Conservation (phyloP, 2,329 filamentous ascomycete genomes). For the Capronia americana region DNA sequence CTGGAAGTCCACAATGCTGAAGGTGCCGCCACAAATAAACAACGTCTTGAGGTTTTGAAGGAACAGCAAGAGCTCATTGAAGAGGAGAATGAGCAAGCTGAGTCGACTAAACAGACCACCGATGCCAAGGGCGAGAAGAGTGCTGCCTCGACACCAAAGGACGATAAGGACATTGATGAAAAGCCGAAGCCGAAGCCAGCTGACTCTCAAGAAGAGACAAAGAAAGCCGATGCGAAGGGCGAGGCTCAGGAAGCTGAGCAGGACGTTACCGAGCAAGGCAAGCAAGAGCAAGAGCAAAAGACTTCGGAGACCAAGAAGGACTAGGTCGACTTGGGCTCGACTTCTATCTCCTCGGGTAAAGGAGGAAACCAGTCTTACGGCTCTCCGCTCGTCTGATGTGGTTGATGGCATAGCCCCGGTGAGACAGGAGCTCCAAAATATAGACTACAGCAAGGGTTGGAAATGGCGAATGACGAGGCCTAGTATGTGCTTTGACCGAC, state of each 20-base stretch:
- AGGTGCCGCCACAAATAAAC: conserved; percentile 97
- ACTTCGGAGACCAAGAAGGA: conserved; percentile 38
- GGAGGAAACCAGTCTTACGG: not conserved
- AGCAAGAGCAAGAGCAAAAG: conserved; percentile 43
- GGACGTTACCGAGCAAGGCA: conserved; percentile 49
- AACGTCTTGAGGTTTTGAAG: conserved; percentile 95
- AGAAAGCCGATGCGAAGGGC: conserved; percentile 58
- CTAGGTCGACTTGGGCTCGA: conserved; percentile 4
- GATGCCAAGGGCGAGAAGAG: conserved; percentile 54
- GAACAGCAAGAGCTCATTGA: conserved; percentile 98
- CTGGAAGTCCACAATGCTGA: conserved; percentile 97
- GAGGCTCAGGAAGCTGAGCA: conserved; percentile 57
- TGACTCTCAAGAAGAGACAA: conserved; percentile 45
- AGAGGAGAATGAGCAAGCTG: conserved; percentile 92
- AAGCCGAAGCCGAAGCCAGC: conserved; percentile 70
- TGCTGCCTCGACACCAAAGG: conserved; percentile 60
- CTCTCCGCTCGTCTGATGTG: not conserved
- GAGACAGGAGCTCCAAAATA: not conserved
- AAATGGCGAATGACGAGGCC: not conserved
- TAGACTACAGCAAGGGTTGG: not conserved
- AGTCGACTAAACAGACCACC: conserved; percentile 67
- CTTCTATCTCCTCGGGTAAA: not conserved
- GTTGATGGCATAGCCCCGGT: not conserved
- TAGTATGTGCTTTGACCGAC: not conserved
- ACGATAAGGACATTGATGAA: conserved; percentile 91